phyloP scores from a whole-genome alignment of 2,329 filamentous ascomycete genomes.

The Penicillium vulpinum region DNA sequence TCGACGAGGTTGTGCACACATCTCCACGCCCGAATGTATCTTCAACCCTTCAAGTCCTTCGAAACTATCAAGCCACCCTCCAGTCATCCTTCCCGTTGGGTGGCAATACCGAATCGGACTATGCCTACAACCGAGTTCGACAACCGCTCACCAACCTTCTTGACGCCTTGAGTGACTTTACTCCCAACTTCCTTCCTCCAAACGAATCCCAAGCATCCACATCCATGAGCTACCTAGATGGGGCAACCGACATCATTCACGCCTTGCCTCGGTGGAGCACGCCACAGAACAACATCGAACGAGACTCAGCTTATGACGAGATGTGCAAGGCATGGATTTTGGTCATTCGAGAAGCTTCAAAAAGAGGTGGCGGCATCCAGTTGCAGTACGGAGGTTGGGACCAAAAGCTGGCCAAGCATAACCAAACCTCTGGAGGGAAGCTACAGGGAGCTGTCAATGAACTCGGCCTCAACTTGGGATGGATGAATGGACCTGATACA shows the following conservation, averaged over 20 bases:
- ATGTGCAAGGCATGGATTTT: conserved; percentile 90
- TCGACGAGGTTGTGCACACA: conserved; percentile 76
- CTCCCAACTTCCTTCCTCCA: conserved; percentile 90
- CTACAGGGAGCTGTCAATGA: conserved; percentile 77
- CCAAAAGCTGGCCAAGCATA: conserved; percentile 80
- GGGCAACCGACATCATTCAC: conserved; percentile 87
- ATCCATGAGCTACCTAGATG: conserved; percentile 84
- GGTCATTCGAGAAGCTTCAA: conserved; percentile 86
- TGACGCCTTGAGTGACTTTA: conserved; percentile 90
- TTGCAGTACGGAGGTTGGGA: conserved; percentile 92
- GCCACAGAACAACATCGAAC: conserved; percentile 84
- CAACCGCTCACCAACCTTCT: conserved; percentile 77
- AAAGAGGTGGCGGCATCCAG: conserved; percentile 85
- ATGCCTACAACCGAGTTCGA: conserved; percentile 90
- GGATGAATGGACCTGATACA: conserved; percentile 61
- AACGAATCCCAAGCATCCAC: conserved; percentile 80
- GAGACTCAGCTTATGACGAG: conserved; percentile 94
- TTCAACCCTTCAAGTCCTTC: conserved; percentile 76
- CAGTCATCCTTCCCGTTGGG: conserved; percentile 80
- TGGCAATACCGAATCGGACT: conserved; percentile 81
- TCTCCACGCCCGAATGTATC: conserved; percentile 85
- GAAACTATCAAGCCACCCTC: conserved; percentile 76
- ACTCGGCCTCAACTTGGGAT: conserved; percentile 71
- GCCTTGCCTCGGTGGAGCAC: conserved; percentile 87
- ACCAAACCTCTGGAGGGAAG: conserved; percentile 79